Evolutionary conservation across 345 rosid genomes (phyloP), one percentile per base, ranked within the genome.

Genomic region (Alliaria petiolata): DNA sequence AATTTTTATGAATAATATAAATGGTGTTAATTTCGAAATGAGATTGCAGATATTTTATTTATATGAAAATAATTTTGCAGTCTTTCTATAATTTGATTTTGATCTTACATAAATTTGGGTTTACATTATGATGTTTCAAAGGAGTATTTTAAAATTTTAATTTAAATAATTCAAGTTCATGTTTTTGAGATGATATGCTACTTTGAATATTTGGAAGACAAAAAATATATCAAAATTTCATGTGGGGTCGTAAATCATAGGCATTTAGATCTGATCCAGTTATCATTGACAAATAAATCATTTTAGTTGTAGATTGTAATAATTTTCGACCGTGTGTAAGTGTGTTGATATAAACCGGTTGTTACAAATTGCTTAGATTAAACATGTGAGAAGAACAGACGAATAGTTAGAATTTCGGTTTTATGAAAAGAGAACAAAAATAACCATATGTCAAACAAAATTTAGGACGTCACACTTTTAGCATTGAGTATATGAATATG

Each of bases 231-330:
- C 52, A 50, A 40, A 57, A 59, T 74, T 62, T 51, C 51, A 50
- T 53, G 79, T 75, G 36, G 79, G 79, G 69, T 52, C 64, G 12
- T 74, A 39, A 49, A 74, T 49, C 60, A 65, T 65, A 47, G 38
- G 59, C 46, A 58, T 66, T 44, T 52, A 53, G 50, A 68, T 75
- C 64, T 60, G 52, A 68, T 61, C 78, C 35, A 13, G 19, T 67
- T 50, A 67, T 15, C 57, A 43, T 50, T 47, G 14, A 56, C 53
- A 47, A 74, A 46, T 35, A 46, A 25, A 15, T 26, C 5, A 7
- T 43, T 16, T 20, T 49, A 14, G 11, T 44, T 3, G 59, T 34
- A 58, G 53, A 58, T 13, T 51, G 69, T 49, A 38, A 74, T 66
- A 31, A 58, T 49, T 66, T 60, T 16, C 5, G 39, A 33, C 3